Evolutionary conservation across 805 yeast species (phyloP), one percentile per base, ranked within the genome.

Genomic region (Pichia cabralensis): DNA sequence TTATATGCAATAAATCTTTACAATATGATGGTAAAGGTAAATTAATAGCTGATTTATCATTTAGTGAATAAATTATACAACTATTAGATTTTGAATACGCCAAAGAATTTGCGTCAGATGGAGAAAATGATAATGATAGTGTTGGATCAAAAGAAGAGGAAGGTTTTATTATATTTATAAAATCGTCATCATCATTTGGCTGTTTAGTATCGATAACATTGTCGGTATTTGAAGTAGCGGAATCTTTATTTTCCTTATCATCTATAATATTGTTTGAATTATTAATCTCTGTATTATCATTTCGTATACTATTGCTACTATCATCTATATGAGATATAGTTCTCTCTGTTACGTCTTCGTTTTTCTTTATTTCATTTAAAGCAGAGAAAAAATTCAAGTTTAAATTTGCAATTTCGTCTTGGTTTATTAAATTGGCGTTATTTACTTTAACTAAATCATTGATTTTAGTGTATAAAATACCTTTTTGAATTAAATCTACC

Each of bases 401-500:
- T 41, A 48, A 30, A 33, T 50, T 50, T 9, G 53, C 45, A 3
- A 54, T 26, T 22, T 52, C 55, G 15, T 48, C 52, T 17, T 53
- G 36, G 2, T 33, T 37, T 2, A 50, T 7, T 8, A 34, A 30
- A 5, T 42, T 37, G 4, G 39, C 34, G 1, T 39, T 36, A 11
- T 39, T 35, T 11, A 19, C 9, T 3, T 19, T 5, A 4, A 27
- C 70, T 28, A 76, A 53, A 4, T 71, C 66, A 49, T 83, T 88
- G 14, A 80, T 72, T 41, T 82, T 74, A n/a, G 76, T 61, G 52
- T 78, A 83, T 30, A 86, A 65, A 13, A 88, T 72, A 2, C 97
- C 97, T 52, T 76, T 81, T 47, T 89, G 96, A 0, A 89, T 77
- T 28, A 89, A 60, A 48, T 74, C 73, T 10, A 89, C 94, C 21